Evolutionary conservation across 805 yeast species (phyloP).

Genomic region (Metschnikowia henanensis): DNA sequence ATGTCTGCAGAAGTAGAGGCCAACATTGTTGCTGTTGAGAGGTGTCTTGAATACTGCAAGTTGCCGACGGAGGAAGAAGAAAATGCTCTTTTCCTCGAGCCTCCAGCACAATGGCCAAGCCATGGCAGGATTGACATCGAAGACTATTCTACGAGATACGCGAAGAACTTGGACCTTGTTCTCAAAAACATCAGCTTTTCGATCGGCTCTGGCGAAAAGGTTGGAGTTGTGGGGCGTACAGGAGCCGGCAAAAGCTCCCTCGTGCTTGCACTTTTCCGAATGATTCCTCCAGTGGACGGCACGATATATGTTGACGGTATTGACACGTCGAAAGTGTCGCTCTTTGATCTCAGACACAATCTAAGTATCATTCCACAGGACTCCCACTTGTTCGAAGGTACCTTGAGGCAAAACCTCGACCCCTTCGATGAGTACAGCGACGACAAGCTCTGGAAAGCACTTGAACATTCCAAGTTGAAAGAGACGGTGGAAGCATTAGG

Average conservation of each 20-base stretch:
- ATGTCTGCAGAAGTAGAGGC: constrained; percentile 64
- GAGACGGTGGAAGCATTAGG: constrained; percentile 17
- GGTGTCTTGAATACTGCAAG: constrained; percentile 60
- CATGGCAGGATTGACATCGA: constrained; percentile 11
- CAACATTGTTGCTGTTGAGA: constrained; percentile 64
- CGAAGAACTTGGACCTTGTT: constrained; percentile 78
- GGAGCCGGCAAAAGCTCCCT: constrained; percentile 42
- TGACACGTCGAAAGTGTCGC: constrained; percentile 16
- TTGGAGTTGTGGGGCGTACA: constrained; percentile 96
- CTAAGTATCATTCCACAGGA: constrained; percentile 30
- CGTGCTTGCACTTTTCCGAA: constrained; percentile 26
- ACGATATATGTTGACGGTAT: constrained; percentile 21
- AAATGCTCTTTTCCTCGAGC: neutral
- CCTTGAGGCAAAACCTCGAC: constrained; percentile 49
- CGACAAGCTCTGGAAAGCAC: constrained; percentile 23
- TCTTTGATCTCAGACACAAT: constrained; percentile 23
- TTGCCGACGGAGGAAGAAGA: constrained; percentile 40
- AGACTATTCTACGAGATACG: constrained; percentile 79
- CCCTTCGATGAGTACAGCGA: constrained; percentile 50
- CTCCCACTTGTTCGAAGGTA: constrained; percentile 27
- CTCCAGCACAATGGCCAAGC: constrained; percentile 16
- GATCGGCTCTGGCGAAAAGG: constrained; percentile 74
- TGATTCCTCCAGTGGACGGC: constrained; percentile 23
- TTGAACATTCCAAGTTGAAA: constrained; percentile 22
- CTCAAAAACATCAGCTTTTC: constrained; percentile 64